Percentiles rank a stretch among this genome's conserved stretches.
These are phyloP conservation scores for Clonostachys rosea DNA, from an alignment of 2,329 filamentous ascomycete species.

Conservation along the genomic window DNA sequence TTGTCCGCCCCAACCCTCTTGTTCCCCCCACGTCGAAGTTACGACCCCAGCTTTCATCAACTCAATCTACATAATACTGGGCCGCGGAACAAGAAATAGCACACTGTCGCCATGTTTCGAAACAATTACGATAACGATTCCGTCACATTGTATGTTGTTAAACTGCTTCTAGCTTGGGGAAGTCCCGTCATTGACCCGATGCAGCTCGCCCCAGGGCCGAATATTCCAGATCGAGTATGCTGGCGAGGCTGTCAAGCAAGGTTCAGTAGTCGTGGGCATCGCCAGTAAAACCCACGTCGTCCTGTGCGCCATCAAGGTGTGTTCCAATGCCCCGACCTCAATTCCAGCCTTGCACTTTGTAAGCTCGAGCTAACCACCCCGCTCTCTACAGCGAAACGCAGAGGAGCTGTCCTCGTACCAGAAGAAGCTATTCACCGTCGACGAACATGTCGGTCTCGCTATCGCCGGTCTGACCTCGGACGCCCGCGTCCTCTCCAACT, in stretches of 20 bases:
- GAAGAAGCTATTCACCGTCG: conserved; percentile 97
- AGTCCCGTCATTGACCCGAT: conserved; percentile 15
- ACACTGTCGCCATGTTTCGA: conserved; percentile 75
- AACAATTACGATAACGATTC: conserved; percentile 99
- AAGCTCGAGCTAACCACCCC: not conserved
- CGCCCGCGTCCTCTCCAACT: conserved; percentile 98
- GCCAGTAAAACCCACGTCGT: conserved; percentile 98
- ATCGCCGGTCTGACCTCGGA: conserved; percentile 97
- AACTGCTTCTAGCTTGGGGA: conserved; percentile 8
- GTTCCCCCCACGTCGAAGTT: no score
- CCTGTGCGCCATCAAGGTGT: conserved; percentile 91
- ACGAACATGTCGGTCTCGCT: conserved; percentile 91
- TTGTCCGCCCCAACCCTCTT: no score
- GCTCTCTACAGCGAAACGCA: conserved; percentile 72
- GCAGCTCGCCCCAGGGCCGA: conserved; percentile 93
- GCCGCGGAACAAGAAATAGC: not conserved
- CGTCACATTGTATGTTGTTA: conserved; percentile 82
- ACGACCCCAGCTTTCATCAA: no score
- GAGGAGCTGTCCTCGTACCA: conserved; percentile 99
- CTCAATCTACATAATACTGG: no score
- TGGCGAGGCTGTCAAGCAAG: conserved; percentile 97
- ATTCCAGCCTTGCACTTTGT: conserved; percentile 4
- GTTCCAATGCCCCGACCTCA: conserved; percentile 7
- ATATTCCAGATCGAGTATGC: conserved; percentile 99
- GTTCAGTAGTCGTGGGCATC: conserved; percentile 94